Conservation (phyloP, 2,329 filamentous ascomycete species). For the Fusarium concolor region DNA sequence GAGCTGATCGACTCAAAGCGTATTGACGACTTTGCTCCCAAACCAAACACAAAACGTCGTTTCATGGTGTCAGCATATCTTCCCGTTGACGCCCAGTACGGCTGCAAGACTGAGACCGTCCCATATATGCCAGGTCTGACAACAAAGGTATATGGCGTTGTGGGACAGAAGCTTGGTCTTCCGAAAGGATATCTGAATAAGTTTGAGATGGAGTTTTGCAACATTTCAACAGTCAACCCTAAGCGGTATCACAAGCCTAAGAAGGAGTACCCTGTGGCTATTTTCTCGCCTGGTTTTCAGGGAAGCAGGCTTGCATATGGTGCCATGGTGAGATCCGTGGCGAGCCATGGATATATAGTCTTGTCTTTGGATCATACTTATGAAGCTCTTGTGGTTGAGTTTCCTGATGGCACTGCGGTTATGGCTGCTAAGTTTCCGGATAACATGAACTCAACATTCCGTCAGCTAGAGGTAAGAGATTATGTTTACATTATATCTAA, state of each 20-base stretch:
- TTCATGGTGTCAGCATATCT: constrained; percentile 29
- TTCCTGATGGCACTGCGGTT: constrained; percentile 54
- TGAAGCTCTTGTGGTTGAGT: constrained; percentile 58
- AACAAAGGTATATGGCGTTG: background rate
- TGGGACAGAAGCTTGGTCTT: background rate
- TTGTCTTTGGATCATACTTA: constrained; percentile 61
- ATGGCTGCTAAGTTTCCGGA: background rate
- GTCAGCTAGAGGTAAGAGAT: constrained; percentile 12
- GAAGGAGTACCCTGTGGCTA: constrained; percentile 4
- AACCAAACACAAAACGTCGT: constrained; percentile 7
- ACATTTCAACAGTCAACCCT: constrained; percentile 12
- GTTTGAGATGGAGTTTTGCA: constrained; percentile 24
- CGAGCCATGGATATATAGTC: constrained; percentile 58
- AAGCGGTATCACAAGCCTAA: background rate
- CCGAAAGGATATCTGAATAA: background rate
- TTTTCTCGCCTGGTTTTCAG: constrained; percentile 59
- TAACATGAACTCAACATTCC: background rate
- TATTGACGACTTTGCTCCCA: constrained; percentile 15
- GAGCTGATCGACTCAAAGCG: constrained; percentile 17
- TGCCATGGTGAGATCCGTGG: constrained; percentile 56
- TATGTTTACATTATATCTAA: too few relatives aligned
- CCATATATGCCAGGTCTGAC: background rate
- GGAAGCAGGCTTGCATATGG: constrained; percentile 56
- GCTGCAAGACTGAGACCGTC: background rate
- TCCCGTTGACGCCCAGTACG: constrained; percentile 8